Evolutionary conservation across 1,284 basidiomycete species (phyloP), one percentile per base, ranked within the genome.

Genomic region (Trametes hirsuta): DNA sequence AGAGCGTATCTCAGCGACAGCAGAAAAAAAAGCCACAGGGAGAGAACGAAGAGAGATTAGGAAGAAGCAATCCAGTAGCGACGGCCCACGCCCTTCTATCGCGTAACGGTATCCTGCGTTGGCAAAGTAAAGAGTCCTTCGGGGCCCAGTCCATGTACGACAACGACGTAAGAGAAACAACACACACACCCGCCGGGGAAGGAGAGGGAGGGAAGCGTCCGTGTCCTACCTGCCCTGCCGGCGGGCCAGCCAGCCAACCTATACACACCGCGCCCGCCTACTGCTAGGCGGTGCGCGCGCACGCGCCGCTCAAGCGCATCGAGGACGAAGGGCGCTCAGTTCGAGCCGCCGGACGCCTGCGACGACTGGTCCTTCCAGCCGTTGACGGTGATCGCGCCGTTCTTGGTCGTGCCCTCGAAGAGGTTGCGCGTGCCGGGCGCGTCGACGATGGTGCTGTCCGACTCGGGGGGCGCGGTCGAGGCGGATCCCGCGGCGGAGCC

Each of bases 341-440:
- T 50, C 24, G 58, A 47, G 36, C 21, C 30, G 46, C 25, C n/a
- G 30, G 30, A 30, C 30, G 30, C 30, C 30, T 30, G 30, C 30
- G 30, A 30, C 47, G 30, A n/a, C 15, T 30, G n/a, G 30, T 36
- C 39, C 36, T 52, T 35, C 72, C 71, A 74, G 42, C 76, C 76
- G 53, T 70, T 57, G 34, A 74, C 70, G 48, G 55, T 64, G 48
- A 71, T 62, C 21, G 71, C 67, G 37, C 81, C 81, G 61, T 81
- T 77, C 11, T 75, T 55, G 30, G 76, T 72, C 36, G 69, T 63
- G 58, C 83, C 83, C 22, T 72, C 77, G 68, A 69, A 72, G 47
- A 71, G 48, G 71, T 80, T 79, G 55, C 78, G 78, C 37, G 72
- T 71, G 36, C 69, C 68, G 41, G 64, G 67, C 52, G 59, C 58